Evolutionary conservation across 2,329 filamentous ascomycete species (phyloP), one percentile per base, ranked within the genome.

Genomic region (Xylariales sp.): DNA sequence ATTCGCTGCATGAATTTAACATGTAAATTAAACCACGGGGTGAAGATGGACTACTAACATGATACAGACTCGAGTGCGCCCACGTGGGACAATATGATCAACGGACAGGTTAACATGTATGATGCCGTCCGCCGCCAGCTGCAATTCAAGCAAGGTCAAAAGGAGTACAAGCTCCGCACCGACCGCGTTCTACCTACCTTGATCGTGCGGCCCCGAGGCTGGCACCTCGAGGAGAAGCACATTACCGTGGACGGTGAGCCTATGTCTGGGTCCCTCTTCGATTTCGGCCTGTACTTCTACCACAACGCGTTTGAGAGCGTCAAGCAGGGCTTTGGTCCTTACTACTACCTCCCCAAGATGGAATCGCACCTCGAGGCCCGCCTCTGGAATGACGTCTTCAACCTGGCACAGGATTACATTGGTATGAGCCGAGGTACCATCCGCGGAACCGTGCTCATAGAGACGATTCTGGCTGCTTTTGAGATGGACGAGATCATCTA

Each of bases 401-500:
- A 96, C 73, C 74, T 96, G 20, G 83, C 82, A 11, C 93, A 98
- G 69, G 93, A 98, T 70, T 89, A 85, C 68, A 80, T 96, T 58
- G 86, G 87, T 52, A 85, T 98, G 69, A 78, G 78, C 39, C 80
- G 93, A 43, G 93, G 93, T 39, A 97, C 89, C 38, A 95, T 97
- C 66, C 85, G 93, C 53, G 93, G 79, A 45, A 98, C 93, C 4
- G 91, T 97, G 27, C 72, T 98, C 53, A 97, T 98, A 57, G 93
- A 98, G 78, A 97, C 93, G 40, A 97, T 98, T 63, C 78, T 91
- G 29, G 93, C 93, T 29, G 93, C 91, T 13, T 98, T 98, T 57
- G 93, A 98, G 76, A 98, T 98, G 93, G 93, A 98, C 56, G 93
- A 98, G 81, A 97, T 98, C 67, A 97, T 98, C 69, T 98, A 96